A percentile compares a stretch with the other conserved stretches of the same genome.
Conservation (phyloP, 2,329 filamentous ascomycete genomes). For the Cryphonectria parasitica region DNA sequence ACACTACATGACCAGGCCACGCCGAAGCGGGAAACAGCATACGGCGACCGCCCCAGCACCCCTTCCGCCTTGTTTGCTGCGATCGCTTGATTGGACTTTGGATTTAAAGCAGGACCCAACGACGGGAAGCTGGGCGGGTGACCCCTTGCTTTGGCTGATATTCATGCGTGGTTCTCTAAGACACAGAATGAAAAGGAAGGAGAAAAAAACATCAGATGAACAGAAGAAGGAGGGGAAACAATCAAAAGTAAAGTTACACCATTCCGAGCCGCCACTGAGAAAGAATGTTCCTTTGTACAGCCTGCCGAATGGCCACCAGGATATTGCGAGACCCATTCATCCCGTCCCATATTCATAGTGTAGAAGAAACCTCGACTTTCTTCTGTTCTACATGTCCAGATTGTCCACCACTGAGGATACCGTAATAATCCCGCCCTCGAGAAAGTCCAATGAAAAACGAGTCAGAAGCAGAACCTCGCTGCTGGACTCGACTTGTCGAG, state of each 20-base stretch:
- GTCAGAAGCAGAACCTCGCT: background rate
- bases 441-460: background rate
- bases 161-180: background rate
- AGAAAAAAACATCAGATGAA: background rate
- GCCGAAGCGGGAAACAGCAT: background rate
- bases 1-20: background rate
- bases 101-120: background rate
- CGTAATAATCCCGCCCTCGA: background rate
- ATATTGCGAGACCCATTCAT: background rate
- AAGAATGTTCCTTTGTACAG: background rate
- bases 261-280: background rate
- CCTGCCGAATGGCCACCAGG: background rate
- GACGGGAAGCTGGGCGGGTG: background rate
- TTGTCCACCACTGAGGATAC: background rate
- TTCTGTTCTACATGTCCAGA: background rate
- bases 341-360: background rate
- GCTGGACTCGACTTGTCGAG: background rate
- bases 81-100: background rate
- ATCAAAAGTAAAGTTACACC: slow-evolving; percentile 8
- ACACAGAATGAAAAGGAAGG: background rate
- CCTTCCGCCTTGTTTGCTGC: slow-evolving; percentile 19
- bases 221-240: background rate
- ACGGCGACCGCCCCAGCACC: slow-evolving; percentile 2
- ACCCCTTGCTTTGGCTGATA: slow-evolving; percentile 5
- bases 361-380: background rate